Base-by-base conservation (phyloP, 805 yeast genomes). In the Candida palmyrensis region DNA sequence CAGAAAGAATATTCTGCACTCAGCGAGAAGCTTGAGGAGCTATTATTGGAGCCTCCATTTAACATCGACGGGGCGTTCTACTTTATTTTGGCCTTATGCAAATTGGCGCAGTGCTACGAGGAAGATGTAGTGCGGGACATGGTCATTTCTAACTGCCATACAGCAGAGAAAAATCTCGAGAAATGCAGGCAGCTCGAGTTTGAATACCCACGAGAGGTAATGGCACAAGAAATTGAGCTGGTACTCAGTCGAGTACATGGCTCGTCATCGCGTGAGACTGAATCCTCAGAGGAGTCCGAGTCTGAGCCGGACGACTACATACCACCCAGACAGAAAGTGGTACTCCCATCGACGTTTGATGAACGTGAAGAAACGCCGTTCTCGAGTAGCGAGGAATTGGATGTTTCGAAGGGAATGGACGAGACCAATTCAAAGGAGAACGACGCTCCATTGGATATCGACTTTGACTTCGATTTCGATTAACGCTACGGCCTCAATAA, bases 31-130 rank as follows among this genome's bases (percentile, higher is more conserved):
- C 42, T 66, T 11, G 62, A 59, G 14, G 63, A 62, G 26, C 40
- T 71, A 22, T 37, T 61, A 16, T 54, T 70, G 32, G 55, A 56
- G 30, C 68, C 68, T 6, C 77, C 77, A 1, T 70, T 54, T 39
- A 52, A 49, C 28, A 40, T 40, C 4, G 73, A 71, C 32, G 73
- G 73, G 2, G 50, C 47, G n/a, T 50, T 68, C 18, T 53, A 54
- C 27, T 71, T 59, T 42, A 39, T 69, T 22, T 31, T 49, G 30
- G 64, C 54, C 4, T 36, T 60, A 19, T 57, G 68, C 33, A 41
- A 47, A 17, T 30, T 63, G 9, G 38, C 40, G 12, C 57, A 55
- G 29, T 50, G 46, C 24, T 35, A 41, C 2, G 41, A 51, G 11
- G 22, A 25, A 5, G 20, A 30, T 33, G 15, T 16, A 10, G 15